Base-by-base conservation (phyloP, 306 rosid genomes). In the Casuarina equisetifolia region DNA sequence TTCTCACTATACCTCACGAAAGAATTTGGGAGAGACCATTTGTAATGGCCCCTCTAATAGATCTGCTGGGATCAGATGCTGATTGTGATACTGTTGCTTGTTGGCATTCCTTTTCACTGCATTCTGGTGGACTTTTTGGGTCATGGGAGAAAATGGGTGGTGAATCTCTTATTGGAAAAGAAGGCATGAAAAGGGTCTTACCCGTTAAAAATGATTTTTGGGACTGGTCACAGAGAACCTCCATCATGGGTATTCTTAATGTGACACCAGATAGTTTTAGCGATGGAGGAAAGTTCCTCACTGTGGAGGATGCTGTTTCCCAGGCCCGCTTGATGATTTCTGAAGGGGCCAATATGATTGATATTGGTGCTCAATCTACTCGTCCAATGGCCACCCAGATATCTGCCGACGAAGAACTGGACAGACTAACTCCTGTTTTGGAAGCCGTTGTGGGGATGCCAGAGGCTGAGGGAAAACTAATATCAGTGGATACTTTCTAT, bases 11-110 rank as follows among this genome's bases (percentile, higher is more conserved):
- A 70, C 97, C 99, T 49, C 97, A 95, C 62, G 97, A 92, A 87
- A 88, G 94, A 86, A 92, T 91, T 76, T 91, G 97, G 99, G 99
- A 95, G 71, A 85, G 97, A 68, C 97, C 97, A 0, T 95, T 95
- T 85, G 97, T 95, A 40, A 75, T 95, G 85, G 98, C 97, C 68
- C 98, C 98, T 76, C 50, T 95, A 82, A 77, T 95, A 74, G 98
- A 92, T 85, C 85, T 95, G 75, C 74, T 89, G 66, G 98, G 97
- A 79, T 84, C 89, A 50, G 78, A 78, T 84, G 69, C 83, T 72
- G 97, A 91, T 66, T 82, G 74, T 40, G 92, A 95, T 77, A 80
- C 85, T 39, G 96, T 88, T 74, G 68, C 91, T 82, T 70, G 86
- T 63, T 95, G 97, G 97, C 90, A 95, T 87, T 89, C 97, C 72